Base-by-base conservation (phyloP, 2,329 filamentous ascomycete genomes). In the Ophiocordyceps polyrhachis-furcata region DNA sequence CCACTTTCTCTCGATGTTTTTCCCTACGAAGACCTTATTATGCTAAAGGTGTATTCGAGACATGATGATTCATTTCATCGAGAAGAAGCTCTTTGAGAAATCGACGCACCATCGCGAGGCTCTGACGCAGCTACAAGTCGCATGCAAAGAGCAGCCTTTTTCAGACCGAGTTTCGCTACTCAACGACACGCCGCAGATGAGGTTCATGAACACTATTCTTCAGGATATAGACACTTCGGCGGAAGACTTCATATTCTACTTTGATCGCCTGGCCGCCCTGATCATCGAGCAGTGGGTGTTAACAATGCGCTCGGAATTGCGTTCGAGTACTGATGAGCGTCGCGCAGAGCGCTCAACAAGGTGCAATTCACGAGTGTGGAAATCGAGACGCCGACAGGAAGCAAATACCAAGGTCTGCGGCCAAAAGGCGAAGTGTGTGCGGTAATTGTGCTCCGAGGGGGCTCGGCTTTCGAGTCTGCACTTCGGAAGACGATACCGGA, bases 181-280 rank as follows among this genome's bases (percentile, higher is more conserved):
- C 46, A 70, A 80, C 40, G 73, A 83, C 49, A 93, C 83, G 1
- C 74, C 79, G 9, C 91, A 98, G 60, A 70, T 95, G 45, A 72
- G 71, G 46, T 88, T 79, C 42, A 94, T 98, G 74, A 88, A 85
- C 58, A 95, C 88, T 0, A 83, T 95, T 46, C 75, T 98, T 38
- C 81, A 93, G 56, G 74, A 91, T 53, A 81, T 83, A 17, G 73
- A 79, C 42, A 89, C 86, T 0, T 68, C 73, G 7, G 74, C 84
- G 40, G 89, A 94, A 57, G 88, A 96, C 53, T 96, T 95, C 58
- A 85, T 94, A 49, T 96, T 96, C 63, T 96, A 96, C 63, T 95
- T 96, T 60, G 87, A 98, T 62, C 76, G 91, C 35, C 68, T 96
- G 35, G 78, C 84, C 2, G 77, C 83, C n/a, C 68, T 95, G 44